Evolutionary conservation across 345 rosid genomes (phyloP).

Genomic region (Conringia planisiliqua): DNA sequence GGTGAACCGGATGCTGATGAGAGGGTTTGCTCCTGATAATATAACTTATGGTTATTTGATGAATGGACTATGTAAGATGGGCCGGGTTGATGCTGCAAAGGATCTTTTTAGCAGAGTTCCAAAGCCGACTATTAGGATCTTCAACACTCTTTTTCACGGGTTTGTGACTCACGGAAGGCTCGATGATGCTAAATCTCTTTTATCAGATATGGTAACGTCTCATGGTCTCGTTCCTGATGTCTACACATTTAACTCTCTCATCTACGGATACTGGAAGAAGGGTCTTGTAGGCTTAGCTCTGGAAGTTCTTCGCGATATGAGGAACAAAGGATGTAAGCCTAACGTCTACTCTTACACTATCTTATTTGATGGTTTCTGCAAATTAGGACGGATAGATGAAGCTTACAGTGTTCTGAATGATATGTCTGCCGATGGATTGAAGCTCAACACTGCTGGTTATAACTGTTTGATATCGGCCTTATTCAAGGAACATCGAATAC

Average conservation of each 20-base stretch:
- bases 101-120: slow-evolving; percentile 50
- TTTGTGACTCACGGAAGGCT: slow-evolving; percentile 52
- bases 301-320: slow-evolving; percentile 54
- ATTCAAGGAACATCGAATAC: slow-evolving; percentile 52
- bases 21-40: slow-evolving; percentile 67
- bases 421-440: slow-evolving; percentile 55
- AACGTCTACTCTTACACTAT: slow-evolving; percentile 58
- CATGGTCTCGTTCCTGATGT: slow-evolving; percentile 47
- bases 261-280: slow-evolving; percentile 68
- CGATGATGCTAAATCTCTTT: slow-evolving; percentile 59
- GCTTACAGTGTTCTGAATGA: slow-evolving; percentile 41
- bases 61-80: slow-evolving; percentile 60
- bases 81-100: slow-evolving; percentile 71
- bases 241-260: slow-evolving; percentile 61
- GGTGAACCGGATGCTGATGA: slow-evolving; percentile 73
- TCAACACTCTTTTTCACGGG: slow-evolving; percentile 72
- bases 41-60: slow-evolving; percentile 61
- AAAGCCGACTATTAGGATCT: slow-evolving; percentile 45
- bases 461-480: slow-evolving; percentile 63
- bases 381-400: slow-evolving; percentile 56
- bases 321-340: slow-evolving; percentile 53
- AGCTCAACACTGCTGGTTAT: slow-evolving; percentile 70
- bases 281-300: slow-evolving; percentile 59
- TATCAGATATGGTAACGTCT: slow-evolving; percentile 39
- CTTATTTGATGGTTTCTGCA: slow-evolving; percentile 66